These are phyloP conservation scores for Colletotrichum salicis DNA, from an alignment of 2,329 filamentous ascomycete species.

Conservation along the genomic window DNA sequence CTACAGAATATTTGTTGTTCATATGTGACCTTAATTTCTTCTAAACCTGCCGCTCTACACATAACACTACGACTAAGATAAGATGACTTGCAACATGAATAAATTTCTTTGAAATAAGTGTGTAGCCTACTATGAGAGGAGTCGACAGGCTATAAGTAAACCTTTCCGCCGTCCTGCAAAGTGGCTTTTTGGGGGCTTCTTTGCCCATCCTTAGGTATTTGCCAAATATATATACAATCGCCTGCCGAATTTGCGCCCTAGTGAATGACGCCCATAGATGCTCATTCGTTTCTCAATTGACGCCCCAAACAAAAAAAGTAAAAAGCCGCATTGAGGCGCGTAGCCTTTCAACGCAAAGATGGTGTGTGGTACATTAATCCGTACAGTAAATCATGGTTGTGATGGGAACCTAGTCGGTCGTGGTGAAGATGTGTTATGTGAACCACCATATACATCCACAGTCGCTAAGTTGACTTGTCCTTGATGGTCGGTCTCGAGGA, in stretches of 20 bases:
- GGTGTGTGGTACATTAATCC: conserved; percentile 11
- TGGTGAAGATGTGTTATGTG: conserved; percentile 42
- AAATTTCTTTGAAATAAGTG: not conserved
- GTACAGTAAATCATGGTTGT: not conserved
- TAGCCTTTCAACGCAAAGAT: not conserved
- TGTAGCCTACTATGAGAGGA: not conserved
- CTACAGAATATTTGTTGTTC: not conserved
- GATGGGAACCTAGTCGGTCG: not conserved
- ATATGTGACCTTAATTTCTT: not conserved
- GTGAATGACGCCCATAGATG: conserved; percentile 10
- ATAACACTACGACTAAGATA: conserved; percentile 12
- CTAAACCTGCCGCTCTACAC: not conserved
- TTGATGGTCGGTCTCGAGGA: conserved; percentile 16
- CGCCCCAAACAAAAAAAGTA: conserved; percentile 3
- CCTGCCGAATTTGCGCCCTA: conserved; percentile 15
- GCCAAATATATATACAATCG: conserved; percentile 25
- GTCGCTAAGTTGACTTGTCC: conserved; percentile 53
- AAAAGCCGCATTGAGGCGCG: not conserved
- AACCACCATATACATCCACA: conserved; percentile 67
- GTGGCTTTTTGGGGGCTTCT: not conserved
- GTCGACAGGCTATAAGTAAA: not conserved
- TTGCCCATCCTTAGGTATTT: conserved; percentile 15
- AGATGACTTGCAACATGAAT: conserved; percentile 7
- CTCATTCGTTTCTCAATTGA: conserved; percentile 10
- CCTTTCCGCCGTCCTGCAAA: not conserved